A percentile compares a stretch with the other conserved stretches of the same genome.
Conservation (phyloP, 2,329 filamentous ascomycete genomes). For the Diaporthe humulicola region DNA sequence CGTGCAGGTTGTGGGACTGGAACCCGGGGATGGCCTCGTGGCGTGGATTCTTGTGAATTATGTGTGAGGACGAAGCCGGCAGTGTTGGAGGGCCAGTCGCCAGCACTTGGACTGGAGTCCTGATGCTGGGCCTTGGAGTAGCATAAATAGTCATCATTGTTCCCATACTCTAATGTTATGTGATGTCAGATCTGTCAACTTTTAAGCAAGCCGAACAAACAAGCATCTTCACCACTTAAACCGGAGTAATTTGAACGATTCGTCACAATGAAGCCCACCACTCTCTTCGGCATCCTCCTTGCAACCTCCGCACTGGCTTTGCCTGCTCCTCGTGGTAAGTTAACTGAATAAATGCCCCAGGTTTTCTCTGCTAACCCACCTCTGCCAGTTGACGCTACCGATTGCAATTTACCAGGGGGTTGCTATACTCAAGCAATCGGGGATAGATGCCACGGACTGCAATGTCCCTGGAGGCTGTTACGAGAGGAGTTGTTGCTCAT, state of each 20-base stretch:
- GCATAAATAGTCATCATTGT: background rate
- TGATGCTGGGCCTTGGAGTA: background rate
- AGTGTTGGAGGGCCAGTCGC: background rate
- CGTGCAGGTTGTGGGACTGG: background rate
- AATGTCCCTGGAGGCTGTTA: background rate
- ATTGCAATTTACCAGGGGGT: background rate
- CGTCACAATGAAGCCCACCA: constrained; percentile 4
- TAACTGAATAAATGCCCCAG: rapidly evolving
- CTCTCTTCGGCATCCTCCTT: constrained; percentile 25
- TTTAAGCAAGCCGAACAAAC: background rate
- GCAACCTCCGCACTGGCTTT: background rate
- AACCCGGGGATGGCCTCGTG: background rate
- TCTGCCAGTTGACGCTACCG: background rate
- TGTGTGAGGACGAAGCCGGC: background rate
- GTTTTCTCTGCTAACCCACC: background rate
- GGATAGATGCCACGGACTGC: background rate
- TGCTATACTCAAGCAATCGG: background rate
- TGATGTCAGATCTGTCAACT: background rate
- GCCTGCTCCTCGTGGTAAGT: background rate
- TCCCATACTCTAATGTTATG: background rate
- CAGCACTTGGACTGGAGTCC: background rate
- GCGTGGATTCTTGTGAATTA: background rate
- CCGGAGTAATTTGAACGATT: background rate
- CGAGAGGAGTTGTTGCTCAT: background rate
- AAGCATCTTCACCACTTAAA: background rate